A percentile compares a stretch with the other conserved stretches of the same genome.
Evolutionary conservation across 495 filamentous ascomycete species (phyloP).

Genomic region (Parathielavia hyrcaniae): DNA sequence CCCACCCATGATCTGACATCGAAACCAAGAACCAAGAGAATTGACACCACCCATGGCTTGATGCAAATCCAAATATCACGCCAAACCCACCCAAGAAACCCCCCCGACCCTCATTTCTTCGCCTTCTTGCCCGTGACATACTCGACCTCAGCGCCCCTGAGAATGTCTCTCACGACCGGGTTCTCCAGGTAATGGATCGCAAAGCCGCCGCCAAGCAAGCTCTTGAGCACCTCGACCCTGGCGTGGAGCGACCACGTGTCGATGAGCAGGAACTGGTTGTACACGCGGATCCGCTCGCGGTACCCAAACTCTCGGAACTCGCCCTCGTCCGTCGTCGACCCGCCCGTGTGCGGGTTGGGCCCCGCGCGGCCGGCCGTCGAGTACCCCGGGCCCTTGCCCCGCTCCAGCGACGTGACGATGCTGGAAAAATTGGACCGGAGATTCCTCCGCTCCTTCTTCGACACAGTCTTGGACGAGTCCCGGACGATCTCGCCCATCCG

Average conservation of each 20-base stretch:
- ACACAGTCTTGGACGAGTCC: constrained; percentile 63
- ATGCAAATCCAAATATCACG: background rate
- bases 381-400: constrained; percentile 47
- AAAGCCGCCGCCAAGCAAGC: constrained; percentile 76
- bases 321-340: constrained; percentile 61
- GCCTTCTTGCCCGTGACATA: constrained; percentile 21
- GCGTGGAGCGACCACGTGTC: constrained; percentile 89
- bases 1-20: too few species aligned
- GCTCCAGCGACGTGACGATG: constrained; percentile 77
- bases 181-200: constrained; percentile 76
- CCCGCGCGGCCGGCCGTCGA: constrained; percentile 38
- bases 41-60: background rate
- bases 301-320: constrained; percentile 70
- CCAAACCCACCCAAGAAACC: background rate
- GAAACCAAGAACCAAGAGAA: background rate
- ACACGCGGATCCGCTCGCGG: constrained; percentile 68
- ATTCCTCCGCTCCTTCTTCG: constrained; percentile 70
- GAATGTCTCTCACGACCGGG: constrained; percentile 65
- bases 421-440: constrained; percentile 75
- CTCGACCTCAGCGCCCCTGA: constrained; percentile 41
- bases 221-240: constrained; percentile 65
- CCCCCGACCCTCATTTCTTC: constrained; percentile 8
- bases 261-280: constrained; percentile 67
- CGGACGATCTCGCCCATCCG: constrained; percentile 46
- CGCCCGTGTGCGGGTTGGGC: constrained; percentile 39